Percentiles rank a stretch among this genome's conserved stretches.
These are phyloP conservation scores for Crataegus laevigata DNA, from an alignment of 306 rosid genomes.

Conservation along the genomic window DNA sequence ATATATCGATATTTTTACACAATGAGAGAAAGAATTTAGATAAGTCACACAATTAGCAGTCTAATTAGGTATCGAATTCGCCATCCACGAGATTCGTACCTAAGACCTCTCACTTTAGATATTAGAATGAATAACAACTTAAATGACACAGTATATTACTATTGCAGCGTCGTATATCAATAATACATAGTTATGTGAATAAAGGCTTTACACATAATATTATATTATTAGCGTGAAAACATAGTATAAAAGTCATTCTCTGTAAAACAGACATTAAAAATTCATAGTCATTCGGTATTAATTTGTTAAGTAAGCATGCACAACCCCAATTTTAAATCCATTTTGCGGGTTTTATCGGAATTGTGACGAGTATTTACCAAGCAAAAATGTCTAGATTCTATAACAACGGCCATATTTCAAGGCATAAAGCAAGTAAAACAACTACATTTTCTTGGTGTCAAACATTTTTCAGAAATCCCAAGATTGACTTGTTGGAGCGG, in stretches of 20 bases:
- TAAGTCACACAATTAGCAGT: accelerated
- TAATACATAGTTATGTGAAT: too few species aligned
- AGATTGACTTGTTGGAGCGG: not conserved
- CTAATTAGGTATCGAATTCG: too few species aligned
- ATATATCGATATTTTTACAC: too few species aligned
- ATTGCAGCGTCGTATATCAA: too few species aligned
- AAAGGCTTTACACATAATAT: too few species aligned
- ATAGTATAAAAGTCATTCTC: too few species aligned
- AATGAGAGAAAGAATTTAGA: accelerated
- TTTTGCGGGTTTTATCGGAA: not conserved
- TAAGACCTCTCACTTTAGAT: too few species aligned
- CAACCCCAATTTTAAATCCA: not conserved
- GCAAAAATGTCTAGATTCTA: not conserved
- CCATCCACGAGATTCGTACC: too few species aligned
- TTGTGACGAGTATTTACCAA: not conserved
- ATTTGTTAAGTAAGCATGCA: not conserved
- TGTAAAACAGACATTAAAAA: not conserved
- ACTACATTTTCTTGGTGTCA: not conserved
- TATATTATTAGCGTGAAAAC: not conserved
- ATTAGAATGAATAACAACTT: too few species aligned
- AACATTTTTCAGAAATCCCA: not conserved
- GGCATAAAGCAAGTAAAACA: not conserved
- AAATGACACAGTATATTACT: too few species aligned
- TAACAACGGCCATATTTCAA: not conserved
- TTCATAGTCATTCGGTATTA: not conserved